Conservation (phyloP, 2,329 filamentous ascomycete genomes). For the Thermoascus crustaceus region DNA sequence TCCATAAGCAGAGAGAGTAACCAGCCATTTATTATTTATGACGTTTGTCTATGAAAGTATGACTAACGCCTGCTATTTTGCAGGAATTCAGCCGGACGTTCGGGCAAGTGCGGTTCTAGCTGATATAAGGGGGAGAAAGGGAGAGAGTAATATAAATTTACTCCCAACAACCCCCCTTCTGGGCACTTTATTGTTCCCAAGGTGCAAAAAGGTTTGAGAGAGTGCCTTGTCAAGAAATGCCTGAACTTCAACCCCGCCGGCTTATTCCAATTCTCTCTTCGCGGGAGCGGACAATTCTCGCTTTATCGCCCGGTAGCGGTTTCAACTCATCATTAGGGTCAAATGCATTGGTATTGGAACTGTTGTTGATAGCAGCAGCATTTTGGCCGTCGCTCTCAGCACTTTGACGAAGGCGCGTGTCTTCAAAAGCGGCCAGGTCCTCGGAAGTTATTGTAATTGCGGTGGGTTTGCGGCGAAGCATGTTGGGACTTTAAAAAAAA, state of each 20-base stretch:
- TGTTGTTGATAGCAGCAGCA: slow-evolving; percentile 14
- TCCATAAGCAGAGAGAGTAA: too few relatives aligned
- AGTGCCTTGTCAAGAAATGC: not conserved
- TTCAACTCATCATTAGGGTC: slow-evolving; percentile 45
- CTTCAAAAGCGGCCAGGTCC: slow-evolving; percentile 41
- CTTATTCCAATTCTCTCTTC: slow-evolving; percentile 39
- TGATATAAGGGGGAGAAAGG: too few relatives aligned
- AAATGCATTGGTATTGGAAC: slow-evolving; percentile 17
- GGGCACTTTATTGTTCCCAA: too few relatives aligned
- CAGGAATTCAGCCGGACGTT: too few relatives aligned
- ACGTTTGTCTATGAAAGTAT: too few relatives aligned
- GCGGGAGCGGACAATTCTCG: slow-evolving; percentile 38
- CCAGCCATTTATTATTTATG: too few relatives aligned
- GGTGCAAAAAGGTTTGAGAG: too few relatives aligned
- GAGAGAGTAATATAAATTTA: too few relatives aligned
- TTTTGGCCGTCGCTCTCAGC: slow-evolving; percentile 17
- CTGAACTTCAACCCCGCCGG: slow-evolving; percentile 11
- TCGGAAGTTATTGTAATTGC: slow-evolving; percentile 43
- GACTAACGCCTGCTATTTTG: too few relatives aligned
- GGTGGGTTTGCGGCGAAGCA: slow-evolving; percentile 46
- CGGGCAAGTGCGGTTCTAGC: too few relatives aligned
- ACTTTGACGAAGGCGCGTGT: slow-evolving; percentile 27
- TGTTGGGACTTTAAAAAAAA: slow-evolving; percentile 15
- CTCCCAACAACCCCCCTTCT: too few relatives aligned
- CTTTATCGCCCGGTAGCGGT: slow-evolving; percentile 42